These are phyloP conservation scores for Penicillium sp. DNA, from an alignment of 2,329 filamentous ascomycete species.

Conservation along the genomic window DNA sequence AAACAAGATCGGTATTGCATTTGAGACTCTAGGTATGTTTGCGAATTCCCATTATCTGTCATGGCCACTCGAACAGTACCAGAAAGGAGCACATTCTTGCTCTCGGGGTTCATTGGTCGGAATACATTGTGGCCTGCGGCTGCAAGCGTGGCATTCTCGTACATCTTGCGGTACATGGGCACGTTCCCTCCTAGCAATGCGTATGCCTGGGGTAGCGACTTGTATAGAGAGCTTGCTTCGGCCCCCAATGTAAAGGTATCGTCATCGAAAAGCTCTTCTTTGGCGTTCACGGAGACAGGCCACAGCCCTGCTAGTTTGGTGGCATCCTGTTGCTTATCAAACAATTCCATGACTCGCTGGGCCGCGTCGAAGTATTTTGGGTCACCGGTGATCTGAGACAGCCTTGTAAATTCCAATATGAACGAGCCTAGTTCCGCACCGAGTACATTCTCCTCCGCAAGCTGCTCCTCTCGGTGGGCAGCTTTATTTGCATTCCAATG, in stretches of 20 bases:
- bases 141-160: conserved; percentile 50
- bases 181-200: conserved; percentile 38
- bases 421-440: conserved; percentile 41
- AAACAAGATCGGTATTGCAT: conserved; percentile 55
- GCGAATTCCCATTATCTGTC: conserved; percentile 11
- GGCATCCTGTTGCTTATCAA: conserved; percentile 33
- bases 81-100: conserved; percentile 48
- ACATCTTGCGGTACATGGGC: conserved; percentile 52
- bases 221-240: conserved; percentile 57
- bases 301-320: conserved; percentile 43
- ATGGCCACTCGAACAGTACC: conserved; percentile 40
- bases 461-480: conserved; percentile 22
- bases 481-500: conserved; percentile 33
- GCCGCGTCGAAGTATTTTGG: conserved; percentile 40
- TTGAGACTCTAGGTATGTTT: conserved; percentile 35
- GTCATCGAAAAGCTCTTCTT: conserved; percentile 23
- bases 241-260: conserved; percentile 54
- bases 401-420: conserved; percentile 43
- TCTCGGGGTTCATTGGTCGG: conserved; percentile 49
- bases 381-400: conserved; percentile 41
- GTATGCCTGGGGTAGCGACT: conserved; percentile 58
- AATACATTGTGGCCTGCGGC: conserved; percentile 48
- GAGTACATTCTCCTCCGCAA: conserved; percentile 24
- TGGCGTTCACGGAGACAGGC: conserved; percentile 37
- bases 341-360: conserved; percentile 34